These are phyloP conservation scores for Penicillium expansum DNA, from an alignment of 2,329 filamentous ascomycete species.

Conservation along the genomic window DNA sequence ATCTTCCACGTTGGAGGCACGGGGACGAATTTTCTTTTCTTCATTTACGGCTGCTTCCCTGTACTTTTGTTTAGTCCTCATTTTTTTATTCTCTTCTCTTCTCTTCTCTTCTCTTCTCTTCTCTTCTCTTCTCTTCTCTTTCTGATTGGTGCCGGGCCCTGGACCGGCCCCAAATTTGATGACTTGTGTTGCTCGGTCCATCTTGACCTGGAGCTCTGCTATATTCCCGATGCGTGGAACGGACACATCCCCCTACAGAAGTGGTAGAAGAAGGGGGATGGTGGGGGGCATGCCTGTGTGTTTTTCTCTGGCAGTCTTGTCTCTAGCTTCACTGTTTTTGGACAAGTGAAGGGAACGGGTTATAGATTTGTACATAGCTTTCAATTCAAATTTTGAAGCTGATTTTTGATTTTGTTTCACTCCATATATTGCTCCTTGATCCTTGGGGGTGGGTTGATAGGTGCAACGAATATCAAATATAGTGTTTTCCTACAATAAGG, in stretches of 20 bases:
- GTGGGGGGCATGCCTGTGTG: background rate
- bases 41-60: conserved; percentile 19
- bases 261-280: background rate
- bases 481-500: background rate
- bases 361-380: conserved; percentile 25
- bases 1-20: conserved; percentile 8
- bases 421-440: background rate
- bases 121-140: conserved; percentile 4
- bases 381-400: conserved; percentile 20
- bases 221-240: conserved; percentile 1
- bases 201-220: conserved; percentile 5
- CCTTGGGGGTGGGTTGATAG: background rate
- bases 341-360: background rate
- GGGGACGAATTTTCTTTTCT: conserved; percentile 9
- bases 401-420: background rate
- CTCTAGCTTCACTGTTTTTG: background rate
- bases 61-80: conserved; percentile 11
- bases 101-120: too few relatives aligned
- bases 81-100: conserved; percentile 7
- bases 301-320: background rate
- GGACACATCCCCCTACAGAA: background rate
- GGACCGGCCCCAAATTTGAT: conserved; percentile 8
- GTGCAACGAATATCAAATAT: too few relatives aligned
- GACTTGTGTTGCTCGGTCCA: conserved; percentile 13
- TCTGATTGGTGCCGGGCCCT: conserved; percentile 6